Evolutionary conservation across 1,284 basidiomycete genomes (phyloP), one percentile per base, ranked within the genome.

Genomic region (Lentinus polychrous): DNA sequence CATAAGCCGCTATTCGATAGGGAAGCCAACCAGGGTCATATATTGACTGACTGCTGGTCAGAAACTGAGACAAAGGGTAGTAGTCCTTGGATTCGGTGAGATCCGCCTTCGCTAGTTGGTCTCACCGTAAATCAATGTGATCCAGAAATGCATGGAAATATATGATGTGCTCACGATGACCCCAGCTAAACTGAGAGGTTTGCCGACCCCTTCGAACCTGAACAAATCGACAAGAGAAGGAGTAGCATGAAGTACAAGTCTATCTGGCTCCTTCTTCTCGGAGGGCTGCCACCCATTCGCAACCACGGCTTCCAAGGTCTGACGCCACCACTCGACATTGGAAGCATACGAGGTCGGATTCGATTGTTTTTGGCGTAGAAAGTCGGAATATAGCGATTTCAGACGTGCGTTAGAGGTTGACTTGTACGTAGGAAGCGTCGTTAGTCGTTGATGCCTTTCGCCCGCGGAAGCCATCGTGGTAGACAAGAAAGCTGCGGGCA

Each of bases 321-420:
- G 67, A 35, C 77, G 76, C 94, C 94, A 97, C 92, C 92, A 96
- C 50, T 86, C 81, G 32, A 94, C 69, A 60, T 88, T 91, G 12
- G 89, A 79, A 34, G 79, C 70, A 65, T 85, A 97, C 2, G 91
- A 85, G 2, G 84, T 77, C 0, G 91, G 86, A 63, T 97, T 95
- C 1, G 91, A 86, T 27, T 78, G 70, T 56, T 86, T 88, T 68
- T 94, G 91, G 6, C 81, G 74, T 0, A 89, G 83, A 48, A 95
- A 83, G 60, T 94, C 91, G 2, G 93, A 85, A 66, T 94, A 97
- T 12, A 97, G 73, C 0, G 92, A 83, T 55, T 87, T 83, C 0
- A 96, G 73, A 8, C 92, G 83, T 15, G 72, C 75, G 33, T 63
- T 73, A 8, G 77, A 79, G 2, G 74, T 71, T 0, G 72, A 70